Evolutionary conservation across 2,329 filamentous ascomycete genomes (phyloP), one percentile per base, ranked within the genome.

Genomic region (Westerdykella ornata): DNA sequence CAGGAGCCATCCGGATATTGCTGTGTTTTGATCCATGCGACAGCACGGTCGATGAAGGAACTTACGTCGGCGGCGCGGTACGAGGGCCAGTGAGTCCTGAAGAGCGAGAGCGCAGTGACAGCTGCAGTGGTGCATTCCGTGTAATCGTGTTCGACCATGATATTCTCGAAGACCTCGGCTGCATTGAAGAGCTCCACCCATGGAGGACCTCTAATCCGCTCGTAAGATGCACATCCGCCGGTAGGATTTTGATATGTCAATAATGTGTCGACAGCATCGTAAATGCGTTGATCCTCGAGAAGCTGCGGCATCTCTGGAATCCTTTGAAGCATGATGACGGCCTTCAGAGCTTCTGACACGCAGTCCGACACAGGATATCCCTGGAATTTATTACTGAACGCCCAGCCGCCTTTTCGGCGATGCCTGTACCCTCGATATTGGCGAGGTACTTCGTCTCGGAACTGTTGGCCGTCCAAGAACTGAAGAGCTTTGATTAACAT

Each of bases 1-100:
- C 41, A 43, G 18, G 37, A 14, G 18, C 41, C 41, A 18, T 43
- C 37, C 11, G 41, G 18, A 9, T 31, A n/a, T 20, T 43, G 41
- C 12, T 28, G 16, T 15, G 17, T 5, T 20, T 37, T n/a, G 15
- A 43, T 17, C 16, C 28, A 43, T 9, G 28, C 12, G 12, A 28
- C 5, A 2, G 16, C 36, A 20, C 11, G 17, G 11, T 2, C 19
- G 12, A 19, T 41, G 13, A 28, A 17, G 9, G 16, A 8, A 13
- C 40, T 20, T 11, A 43, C 40, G 1, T 43, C 29, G 15, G 8
- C 20, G 26, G 41, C 32, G n/a, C 29, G 29, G 19, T 43, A 43
- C 5, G 5, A 8, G 9, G 41, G 41, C 13, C 40, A 19, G 8
- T 13, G 15, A 17, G 35, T 39, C 19, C 37, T 11, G 31, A 43